Percentiles rank a stretch among this genome's conserved stretches.
phyloP scores from a whole-genome alignment of 1,284 basidiomycete species.

The Leccinum angustisporum region DNA sequence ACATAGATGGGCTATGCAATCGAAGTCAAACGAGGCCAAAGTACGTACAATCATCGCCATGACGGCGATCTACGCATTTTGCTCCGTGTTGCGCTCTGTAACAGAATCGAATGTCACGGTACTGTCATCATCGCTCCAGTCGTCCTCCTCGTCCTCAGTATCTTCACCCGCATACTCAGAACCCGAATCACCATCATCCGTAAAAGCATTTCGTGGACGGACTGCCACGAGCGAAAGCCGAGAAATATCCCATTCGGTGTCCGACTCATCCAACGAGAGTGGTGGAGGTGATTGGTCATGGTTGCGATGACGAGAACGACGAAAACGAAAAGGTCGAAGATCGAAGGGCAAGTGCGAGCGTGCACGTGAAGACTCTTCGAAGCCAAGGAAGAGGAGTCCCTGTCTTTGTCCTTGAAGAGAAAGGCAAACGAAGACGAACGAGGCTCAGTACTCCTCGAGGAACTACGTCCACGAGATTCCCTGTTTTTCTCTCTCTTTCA shows the following conservation, averaged over 20 bases:
- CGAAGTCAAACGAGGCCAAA: too few relatives aligned
- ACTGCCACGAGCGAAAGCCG: constrained; percentile 35
- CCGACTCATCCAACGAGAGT: constrained; percentile 67
- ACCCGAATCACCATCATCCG: constrained; percentile 52
- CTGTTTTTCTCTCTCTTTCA: constrained; percentile 33
- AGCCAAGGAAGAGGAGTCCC: constrained; percentile 23
- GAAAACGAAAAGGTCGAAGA: constrained; percentile 53
- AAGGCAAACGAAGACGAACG: constrained; percentile 50
- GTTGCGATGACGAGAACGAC: constrained; percentile 22
- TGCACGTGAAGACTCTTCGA: constrained; percentile 44
- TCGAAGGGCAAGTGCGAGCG: constrained; percentile 75
- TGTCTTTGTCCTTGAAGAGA: constrained; percentile 28
- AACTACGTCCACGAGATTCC: constrained; percentile 50
- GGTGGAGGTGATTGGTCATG: constrained; percentile 72
- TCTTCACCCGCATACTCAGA: constrained; percentile 54
- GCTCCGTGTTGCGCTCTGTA: constrained; percentile 71
- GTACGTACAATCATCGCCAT: constrained; percentile 4
- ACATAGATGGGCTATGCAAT: too few relatives aligned
- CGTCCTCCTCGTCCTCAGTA: constrained; percentile 48
- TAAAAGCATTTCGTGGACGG: constrained; percentile 54
- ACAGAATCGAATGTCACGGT: constrained; percentile 61
- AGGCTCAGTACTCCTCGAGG: constrained; percentile 39
- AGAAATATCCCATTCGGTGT: constrained; percentile 49
- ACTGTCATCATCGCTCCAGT: constrained; percentile 52
- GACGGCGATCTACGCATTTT: constrained; percentile 65